These are phyloP conservation scores for Neodidymelliopsis sp. DNA, from an alignment of 2,329 filamentous ascomycete species.

Conservation along the genomic window DNA sequence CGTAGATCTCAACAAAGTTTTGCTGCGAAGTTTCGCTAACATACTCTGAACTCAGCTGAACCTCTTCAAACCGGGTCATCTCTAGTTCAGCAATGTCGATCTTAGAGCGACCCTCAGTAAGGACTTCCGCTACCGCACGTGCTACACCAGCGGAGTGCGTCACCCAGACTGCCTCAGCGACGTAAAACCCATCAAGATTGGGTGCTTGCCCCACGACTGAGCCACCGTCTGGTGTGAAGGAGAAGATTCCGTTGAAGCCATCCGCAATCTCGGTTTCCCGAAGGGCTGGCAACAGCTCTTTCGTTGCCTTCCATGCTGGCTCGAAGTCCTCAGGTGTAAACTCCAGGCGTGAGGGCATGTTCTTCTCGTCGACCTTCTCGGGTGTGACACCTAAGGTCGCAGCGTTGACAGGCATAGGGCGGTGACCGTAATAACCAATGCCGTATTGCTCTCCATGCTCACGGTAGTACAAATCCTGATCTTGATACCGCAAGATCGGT, in stretches of 20 bases:
- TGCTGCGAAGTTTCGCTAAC: slow-evolving; percentile 66
- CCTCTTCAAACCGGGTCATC: slow-evolving; percentile 66
- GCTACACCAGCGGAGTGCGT: slow-evolving; percentile 71
- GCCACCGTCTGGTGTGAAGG: slow-evolving; percentile 70
- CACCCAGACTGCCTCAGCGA: slow-evolving; percentile 72
- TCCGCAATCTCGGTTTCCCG: slow-evolving; percentile 61
- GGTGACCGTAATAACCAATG: slow-evolving; percentile 71
- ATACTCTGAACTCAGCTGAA: slow-evolving; percentile 64
- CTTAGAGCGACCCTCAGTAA: slow-evolving; percentile 63
- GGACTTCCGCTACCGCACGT: slow-evolving; percentile 64
- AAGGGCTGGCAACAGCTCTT: slow-evolving; percentile 63
- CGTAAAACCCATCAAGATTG: slow-evolving; percentile 67
- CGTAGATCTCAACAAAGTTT: slow-evolving; percentile 71
- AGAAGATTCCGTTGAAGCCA: slow-evolving; percentile 72
- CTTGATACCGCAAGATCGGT: slow-evolving; percentile 69
- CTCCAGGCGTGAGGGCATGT: slow-evolving; percentile 69
- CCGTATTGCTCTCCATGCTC: slow-evolving; percentile 69
- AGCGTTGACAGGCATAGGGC: slow-evolving; percentile 66
- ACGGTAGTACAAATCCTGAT: slow-evolving; percentile 70
- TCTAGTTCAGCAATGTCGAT: slow-evolving; percentile 68
- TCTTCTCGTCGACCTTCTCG: slow-evolving; percentile 62
- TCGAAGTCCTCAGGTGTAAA: slow-evolving; percentile 68
- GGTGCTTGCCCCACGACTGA: slow-evolving; percentile 67
- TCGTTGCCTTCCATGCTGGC: slow-evolving; percentile 65
- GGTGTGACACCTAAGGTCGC: slow-evolving; percentile 62